A percentile compares a stretch with the other conserved stretches of the same genome.
phyloP scores from a whole-genome alignment of 148 eudicot genomes.

The Euryodendron excelsum region DNA sequence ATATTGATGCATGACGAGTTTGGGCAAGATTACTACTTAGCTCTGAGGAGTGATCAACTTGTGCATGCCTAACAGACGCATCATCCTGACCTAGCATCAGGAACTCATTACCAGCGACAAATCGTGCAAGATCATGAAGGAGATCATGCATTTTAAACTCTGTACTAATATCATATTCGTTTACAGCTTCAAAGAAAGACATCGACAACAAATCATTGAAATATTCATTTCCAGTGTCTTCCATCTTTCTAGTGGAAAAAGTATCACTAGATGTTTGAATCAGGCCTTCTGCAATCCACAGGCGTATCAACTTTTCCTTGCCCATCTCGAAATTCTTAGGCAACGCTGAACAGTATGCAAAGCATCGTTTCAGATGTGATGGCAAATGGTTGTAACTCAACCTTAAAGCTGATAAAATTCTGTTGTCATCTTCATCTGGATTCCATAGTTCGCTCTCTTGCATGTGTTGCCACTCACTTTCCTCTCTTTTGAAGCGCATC shows the following conservation, averaged over 20 bases:
- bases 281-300: conserved; percentile 29
- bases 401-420: conserved; percentile 4
- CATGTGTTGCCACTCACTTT: conserved; percentile 19
- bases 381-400: conserved; percentile 25
- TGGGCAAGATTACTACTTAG: not conserved
- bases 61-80: not conserved
- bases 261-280: conserved; percentile 18
- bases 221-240: conserved; percentile 23
- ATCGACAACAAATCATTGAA: conserved; percentile 20
- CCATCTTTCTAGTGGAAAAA: conserved; percentile 10
- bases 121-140: conserved; percentile 22
- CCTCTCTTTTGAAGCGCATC: conserved; percentile 14
- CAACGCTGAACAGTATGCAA: conserved; percentile 21
- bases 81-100: not conserved
- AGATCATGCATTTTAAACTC: conserved; percentile 17
- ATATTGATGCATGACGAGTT: not conserved
- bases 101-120: conserved; percentile 10
- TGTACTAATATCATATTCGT: not conserved
- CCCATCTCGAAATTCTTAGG: not conserved
- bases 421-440: not conserved
- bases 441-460: conserved; percentile 14
- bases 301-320: conserved; percentile 13
- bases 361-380: conserved; percentile 18
- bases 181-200: conserved; percentile 21
- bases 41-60: not conserved